Evolutionary conservation across 371 early-diverging fungal species (phyloP).

Genomic region (Vittaforma corneae): DNA sequence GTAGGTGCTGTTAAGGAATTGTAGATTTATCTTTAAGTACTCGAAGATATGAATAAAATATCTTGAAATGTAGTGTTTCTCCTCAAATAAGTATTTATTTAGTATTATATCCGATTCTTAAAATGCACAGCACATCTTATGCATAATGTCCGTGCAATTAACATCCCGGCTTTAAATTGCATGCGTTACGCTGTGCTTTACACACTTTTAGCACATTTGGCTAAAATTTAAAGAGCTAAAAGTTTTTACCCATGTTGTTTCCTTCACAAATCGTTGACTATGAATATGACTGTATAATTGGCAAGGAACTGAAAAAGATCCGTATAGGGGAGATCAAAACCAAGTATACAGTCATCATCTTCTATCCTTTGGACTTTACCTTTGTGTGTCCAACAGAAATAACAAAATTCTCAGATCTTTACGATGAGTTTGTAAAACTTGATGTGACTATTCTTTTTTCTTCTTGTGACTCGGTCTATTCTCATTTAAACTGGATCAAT

Average conservation of each 20-base stretch:
- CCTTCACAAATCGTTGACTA: background rate
- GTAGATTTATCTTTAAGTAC: no score
- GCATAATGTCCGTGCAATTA: no score
- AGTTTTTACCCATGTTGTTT: slow-evolving; percentile 12
- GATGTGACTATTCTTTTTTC: slow-evolving; percentile 68
- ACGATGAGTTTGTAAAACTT: slow-evolving; percentile 67
- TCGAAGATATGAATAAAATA: no score
- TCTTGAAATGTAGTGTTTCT: no score
- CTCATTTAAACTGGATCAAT: slow-evolving; percentile 67
- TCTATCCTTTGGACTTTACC: slow-evolving; percentile 65
- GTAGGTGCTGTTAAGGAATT: no score
- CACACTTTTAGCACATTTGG: no score
- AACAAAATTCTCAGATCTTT: slow-evolving; percentile 70
- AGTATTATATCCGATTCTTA: no score
- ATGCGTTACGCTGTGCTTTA: no score
- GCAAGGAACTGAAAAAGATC: slow-evolving; percentile 32
- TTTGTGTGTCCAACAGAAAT: slow-evolving; percentile 64
- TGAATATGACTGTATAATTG: background rate
- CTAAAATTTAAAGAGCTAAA: no score
- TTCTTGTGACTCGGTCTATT: slow-evolving; percentile 67
- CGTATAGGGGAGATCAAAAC: slow-evolving; percentile 35
- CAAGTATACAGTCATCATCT: slow-evolving; percentile 64
- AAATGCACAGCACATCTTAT: no score
- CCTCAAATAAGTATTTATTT: no score
- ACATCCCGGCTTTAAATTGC: no score